phyloP scores from a whole-genome alignment of 139 green algal genomes.

The Chloropicon primus region DNA sequence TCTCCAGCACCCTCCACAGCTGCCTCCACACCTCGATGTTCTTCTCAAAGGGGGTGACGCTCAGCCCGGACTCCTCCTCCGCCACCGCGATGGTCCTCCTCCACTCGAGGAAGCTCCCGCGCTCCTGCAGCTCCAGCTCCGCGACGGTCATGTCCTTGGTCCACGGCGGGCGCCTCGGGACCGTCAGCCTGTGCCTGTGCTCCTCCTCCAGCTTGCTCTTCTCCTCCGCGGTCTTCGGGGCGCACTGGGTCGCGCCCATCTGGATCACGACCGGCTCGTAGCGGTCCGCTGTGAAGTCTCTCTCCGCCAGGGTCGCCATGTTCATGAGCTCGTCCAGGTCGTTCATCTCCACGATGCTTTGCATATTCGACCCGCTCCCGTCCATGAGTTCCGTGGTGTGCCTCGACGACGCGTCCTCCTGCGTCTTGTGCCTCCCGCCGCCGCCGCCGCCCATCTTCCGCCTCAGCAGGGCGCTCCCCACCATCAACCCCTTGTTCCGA shows the following conservation, averaged over 20 bases:
- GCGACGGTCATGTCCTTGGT: conserved; percentile 44
- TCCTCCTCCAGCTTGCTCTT: background rate
- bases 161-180: conserved; percentile 76
- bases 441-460: conserved; percentile 16
- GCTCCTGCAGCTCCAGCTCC: conserved; percentile 64
- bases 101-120: conserved; percentile 75
- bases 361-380: conserved; percentile 33
- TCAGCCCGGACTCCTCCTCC: conserved; percentile 74
- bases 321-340: conserved; percentile 88
- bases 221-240: conserved; percentile 22
- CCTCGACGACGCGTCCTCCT: background rate
- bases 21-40: conserved; percentile 98
- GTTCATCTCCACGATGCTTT: conserved; percentile 68
- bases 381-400: background rate
- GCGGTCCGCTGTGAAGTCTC: conserved; percentile 77
- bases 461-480: conserved; percentile 46
- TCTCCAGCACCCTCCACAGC: conserved; percentile 95
- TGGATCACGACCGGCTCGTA: conserved; percentile 43
- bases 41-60: conserved; percentile 98
- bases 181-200: background rate
- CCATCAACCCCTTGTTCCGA: conserved; percentile 32
- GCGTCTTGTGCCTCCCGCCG: background rate
- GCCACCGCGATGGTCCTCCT: conserved; percentile 47
- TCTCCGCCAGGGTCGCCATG: conserved; percentile 70
- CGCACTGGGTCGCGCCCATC: conserved; percentile 31